These are phyloP conservation scores for Pythium folliculosum DNA, from an alignment of 352 stramenopile species.

Conservation along the genomic window DNA sequence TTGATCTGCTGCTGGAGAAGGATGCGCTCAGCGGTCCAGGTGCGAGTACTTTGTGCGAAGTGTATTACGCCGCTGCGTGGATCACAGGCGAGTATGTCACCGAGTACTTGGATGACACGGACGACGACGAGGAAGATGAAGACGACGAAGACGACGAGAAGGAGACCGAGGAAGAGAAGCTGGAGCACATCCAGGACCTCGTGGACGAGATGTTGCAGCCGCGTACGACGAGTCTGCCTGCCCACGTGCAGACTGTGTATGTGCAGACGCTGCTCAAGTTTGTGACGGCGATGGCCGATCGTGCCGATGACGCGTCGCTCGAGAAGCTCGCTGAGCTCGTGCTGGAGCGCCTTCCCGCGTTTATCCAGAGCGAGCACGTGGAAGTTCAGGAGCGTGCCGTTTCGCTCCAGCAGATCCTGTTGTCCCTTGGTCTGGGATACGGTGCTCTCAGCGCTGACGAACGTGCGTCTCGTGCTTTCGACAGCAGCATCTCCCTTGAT, in stretches of 20 bases:
- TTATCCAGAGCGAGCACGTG: slow-evolving; percentile 90
- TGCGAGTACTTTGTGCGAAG: slow-evolving; percentile 89
- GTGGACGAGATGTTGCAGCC: slow-evolving; percentile 82
- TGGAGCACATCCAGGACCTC: slow-evolving; percentile 85
- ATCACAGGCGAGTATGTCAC: slow-evolving; percentile 98
- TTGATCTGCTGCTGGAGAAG: slow-evolving; percentile 92
- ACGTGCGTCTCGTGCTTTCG: slow-evolving; percentile 66
- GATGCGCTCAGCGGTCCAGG: slow-evolving; percentile 71
- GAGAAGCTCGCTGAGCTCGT: slow-evolving; percentile 86
- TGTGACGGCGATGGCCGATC: slow-evolving; percentile 71
- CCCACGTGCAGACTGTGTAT: slow-evolving; percentile 93
- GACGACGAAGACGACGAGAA: slow-evolving; percentile 76
- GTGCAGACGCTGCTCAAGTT: slow-evolving; percentile 94
- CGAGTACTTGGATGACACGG: slow-evolving; percentile 86
- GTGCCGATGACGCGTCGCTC: slow-evolving; percentile 77
- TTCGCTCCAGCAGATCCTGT: slow-evolving; percentile 73
- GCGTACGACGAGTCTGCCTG: slow-evolving; percentile 77
- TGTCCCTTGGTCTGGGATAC: slow-evolving; percentile 62
- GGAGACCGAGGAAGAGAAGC: slow-evolving; percentile 78
- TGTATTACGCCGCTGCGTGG: slow-evolving; percentile 96
- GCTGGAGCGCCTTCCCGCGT: slow-evolving; percentile 80
- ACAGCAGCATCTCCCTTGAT: slow-evolving; percentile 50
- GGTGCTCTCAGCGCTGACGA: slow-evolving; percentile 59
- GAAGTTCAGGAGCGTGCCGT: slow-evolving; percentile 96
- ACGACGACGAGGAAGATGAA: slow-evolving; percentile 77